Evolutionary conservation across 2,329 filamentous ascomycete genomes (phyloP), one percentile per base, ranked within the genome.

Genomic region (Ceratocystis colombiana): DNA sequence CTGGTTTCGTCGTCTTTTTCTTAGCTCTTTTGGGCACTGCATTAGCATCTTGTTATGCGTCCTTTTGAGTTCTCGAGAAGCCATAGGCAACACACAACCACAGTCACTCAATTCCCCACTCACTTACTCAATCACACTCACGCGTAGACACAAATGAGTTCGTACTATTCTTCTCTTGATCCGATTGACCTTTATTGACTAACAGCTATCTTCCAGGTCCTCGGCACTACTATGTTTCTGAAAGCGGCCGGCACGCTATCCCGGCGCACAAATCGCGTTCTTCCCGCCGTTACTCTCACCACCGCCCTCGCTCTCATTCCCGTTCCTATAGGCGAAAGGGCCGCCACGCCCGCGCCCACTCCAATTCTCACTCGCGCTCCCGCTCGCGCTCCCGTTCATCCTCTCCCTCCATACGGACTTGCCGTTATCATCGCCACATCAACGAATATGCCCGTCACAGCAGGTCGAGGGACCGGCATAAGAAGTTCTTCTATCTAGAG

Each of bases 221-320:
- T 6, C 59, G 59, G 33, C 59, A 62, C 28, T 57, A 57, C 53
- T 37, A 59, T 30, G 53, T 59, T 12, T 59, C 53, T 30, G 53
- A 59, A 10, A 30, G 53, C 28, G 53, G 53, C 22, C 28, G 53
- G 53, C 53, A 59, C 12, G 33, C 53, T 7, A 20, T 59, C 53
- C 53, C 53, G 28, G 28, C 5, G 25, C 28, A 59, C 22, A 59
- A 59, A 7, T 7, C 25, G 17, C 8, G 12, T 3, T 30, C 28
- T 17, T 30, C 25, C n/a, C 53, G 15, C 25, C 37, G 37, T 41
- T 12, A 41, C 37, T 41, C 37, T 41, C 28, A 57, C 50, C 50
- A 55, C 50, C 8, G 22, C 53, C 10, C 46, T n/a, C 46, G n/a
- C 46, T 50, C 46, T 3, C 46, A 22, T 20, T 48, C 45, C 5